Evolutionary conservation across 345 rosid genomes (phyloP), one percentile per base, ranked within the genome.

Genomic region (Conringia planisiliqua): DNA sequence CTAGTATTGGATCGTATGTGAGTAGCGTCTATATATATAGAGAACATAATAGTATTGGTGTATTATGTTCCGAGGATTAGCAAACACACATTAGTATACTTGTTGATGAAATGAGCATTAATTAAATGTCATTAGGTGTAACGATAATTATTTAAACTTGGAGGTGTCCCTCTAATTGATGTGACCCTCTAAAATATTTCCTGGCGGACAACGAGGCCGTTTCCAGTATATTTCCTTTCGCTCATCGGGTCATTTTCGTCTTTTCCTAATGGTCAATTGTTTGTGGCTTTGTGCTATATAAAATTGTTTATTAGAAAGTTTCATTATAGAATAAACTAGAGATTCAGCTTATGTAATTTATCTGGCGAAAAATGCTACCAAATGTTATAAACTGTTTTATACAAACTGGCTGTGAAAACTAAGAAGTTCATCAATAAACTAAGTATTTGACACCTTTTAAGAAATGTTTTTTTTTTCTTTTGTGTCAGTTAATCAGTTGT

Each of bases 141-240:
- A 63, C 51, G 70, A 54, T 70, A 43, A 38, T 26, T 54, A 0
- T 12, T 55, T 46, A 42, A 62, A 24, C 10, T 17, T 35, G 3
- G 63, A 70, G 42, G 40, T 76, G 65, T 17, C 66, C 43, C 43
- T 51, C 64, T 46, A 62, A 33, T 32, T 60, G 62, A 59, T 75
- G 50, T 24, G 56, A 29, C 63, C 30, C 20, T 68, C 57, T 35
- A 42, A 61, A 54, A 22, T 32, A 62, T 69, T 4, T 40, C 33
- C 5, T 4, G 46, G 55, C 56, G 61, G 72, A 77, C 76, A 76
- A 76, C 58, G 50, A 69, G 64, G 70, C 42, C 14, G 46, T 75
- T 40, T 68, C 67, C 10, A 26, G n/a, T n/a, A 24, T 4, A 40
- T 59, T 35, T 67, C 33, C 36, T 50, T 68, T 61, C 63, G 7